Evolutionary conservation across 2,329 filamentous ascomycete genomes (phyloP).

Genomic region (Rhinocladiella similis): DNA sequence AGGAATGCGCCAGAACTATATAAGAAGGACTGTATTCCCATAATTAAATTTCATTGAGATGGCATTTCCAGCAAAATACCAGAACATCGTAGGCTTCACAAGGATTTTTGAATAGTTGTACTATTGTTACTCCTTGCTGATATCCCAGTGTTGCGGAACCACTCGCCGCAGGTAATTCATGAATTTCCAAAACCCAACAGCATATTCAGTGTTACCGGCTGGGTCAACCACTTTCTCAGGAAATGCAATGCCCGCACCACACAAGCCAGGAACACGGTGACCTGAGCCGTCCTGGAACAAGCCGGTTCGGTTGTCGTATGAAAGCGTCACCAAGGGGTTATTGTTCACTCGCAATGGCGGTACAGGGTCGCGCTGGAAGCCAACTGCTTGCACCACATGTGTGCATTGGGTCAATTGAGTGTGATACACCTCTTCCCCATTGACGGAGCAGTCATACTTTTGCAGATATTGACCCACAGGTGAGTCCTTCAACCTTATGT

Average conservation of each 20-base stretch:
- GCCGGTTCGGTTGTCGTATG: slow-evolving; percentile 41
- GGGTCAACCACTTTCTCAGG: slow-evolving; percentile 63
- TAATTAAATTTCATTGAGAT: not conserved
- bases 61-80: not conserved
- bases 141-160: slow-evolving; percentile 47
- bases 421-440: slow-evolving; percentile 43
- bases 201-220: slow-evolving; percentile 60
- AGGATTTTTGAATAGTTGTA: no score
- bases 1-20: not conserved
- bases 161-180: slow-evolving; percentile 63
- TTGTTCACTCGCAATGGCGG: slow-evolving; percentile 47
- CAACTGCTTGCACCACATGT: slow-evolving; percentile 60
- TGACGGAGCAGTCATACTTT: slow-evolving; percentile 47
- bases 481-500: slow-evolving; percentile 47
- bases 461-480: slow-evolving; percentile 49
- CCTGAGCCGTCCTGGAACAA: slow-evolving; percentile 49
- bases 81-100: no score
- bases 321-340: slow-evolving; percentile 31
- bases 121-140: not conserved
- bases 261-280: slow-evolving; percentile 52
- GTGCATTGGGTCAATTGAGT: slow-evolving; percentile 55
- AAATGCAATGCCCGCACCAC: slow-evolving; percentile 64
- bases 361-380: slow-evolving; percentile 53
- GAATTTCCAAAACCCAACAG: slow-evolving; percentile 66
- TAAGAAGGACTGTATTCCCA: not conserved